A percentile compares a stretch with the other conserved stretches of the same genome.
Evolutionary conservation across 495 filamentous ascomycete genomes (phyloP).

Genomic region (Poronia punctata): DNA sequence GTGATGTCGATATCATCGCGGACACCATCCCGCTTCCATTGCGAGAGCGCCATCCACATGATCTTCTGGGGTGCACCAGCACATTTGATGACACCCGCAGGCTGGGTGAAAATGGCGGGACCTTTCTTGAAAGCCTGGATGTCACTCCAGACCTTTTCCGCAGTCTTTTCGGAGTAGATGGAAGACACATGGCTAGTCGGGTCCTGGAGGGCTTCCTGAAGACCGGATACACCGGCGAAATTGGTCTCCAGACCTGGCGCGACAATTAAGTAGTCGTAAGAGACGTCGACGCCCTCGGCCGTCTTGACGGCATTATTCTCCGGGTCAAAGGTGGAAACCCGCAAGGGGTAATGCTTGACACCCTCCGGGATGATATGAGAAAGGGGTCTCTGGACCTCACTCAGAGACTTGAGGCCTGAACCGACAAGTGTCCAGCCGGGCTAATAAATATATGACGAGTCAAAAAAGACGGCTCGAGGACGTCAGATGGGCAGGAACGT

Average conservation of each 20-base stretch:
- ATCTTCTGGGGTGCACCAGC: conserved; percentile 65
- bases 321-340: conserved; percentile 47
- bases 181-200: conserved; percentile 52
- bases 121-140: conserved; percentile 51
- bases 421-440: conserved; percentile 66
- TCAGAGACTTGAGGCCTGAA: conserved; percentile 53
- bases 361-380: conserved; percentile 49
- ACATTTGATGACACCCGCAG: conserved; percentile 59
- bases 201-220: conserved; percentile 53
- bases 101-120: conserved; percentile 62
- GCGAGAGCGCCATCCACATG: conserved; percentile 63
- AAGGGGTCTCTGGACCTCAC: conserved; percentile 47
- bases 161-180: conserved; percentile 57
- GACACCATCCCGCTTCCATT: conserved; percentile 55
- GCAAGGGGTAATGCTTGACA: conserved; percentile 53
- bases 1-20: conserved; percentile 55
- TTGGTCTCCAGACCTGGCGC: conserved; percentile 55
- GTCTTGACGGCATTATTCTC: conserved; percentile 54
- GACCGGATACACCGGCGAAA: conserved; percentile 48
- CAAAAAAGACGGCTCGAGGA: not conserved
- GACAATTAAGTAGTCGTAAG: conserved; percentile 59
- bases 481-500: too few species aligned
- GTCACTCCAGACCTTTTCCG: conserved; percentile 50
- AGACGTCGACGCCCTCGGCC: conserved; percentile 48
- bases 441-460: conserved; percentile 20